Percentiles rank a stretch among this genome's conserved stretches.
Evolutionary conservation across 73 alveolate genomes (phyloP).

Genomic region (Paramecium tetraurelia): DNA sequence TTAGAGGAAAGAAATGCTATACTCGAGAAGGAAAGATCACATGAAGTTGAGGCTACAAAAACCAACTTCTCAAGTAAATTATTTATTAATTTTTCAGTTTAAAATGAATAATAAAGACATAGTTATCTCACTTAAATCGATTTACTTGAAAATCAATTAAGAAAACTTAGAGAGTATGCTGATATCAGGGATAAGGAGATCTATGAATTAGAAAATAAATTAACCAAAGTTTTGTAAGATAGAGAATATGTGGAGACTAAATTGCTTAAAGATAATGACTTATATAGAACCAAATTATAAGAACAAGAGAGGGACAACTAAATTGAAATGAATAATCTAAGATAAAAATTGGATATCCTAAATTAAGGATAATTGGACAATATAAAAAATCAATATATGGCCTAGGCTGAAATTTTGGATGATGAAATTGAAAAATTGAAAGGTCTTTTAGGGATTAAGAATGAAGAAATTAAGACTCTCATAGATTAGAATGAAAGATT

Average conservation of each 20-base stretch:
- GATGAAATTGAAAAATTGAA: slow-evolving; percentile 37
- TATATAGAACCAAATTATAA: background rate
- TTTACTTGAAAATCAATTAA: background rate
- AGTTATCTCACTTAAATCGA: slow-evolving; percentile 4
- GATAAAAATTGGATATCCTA: slow-evolving; percentile 14
- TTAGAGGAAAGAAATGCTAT: slow-evolving; percentile 12
- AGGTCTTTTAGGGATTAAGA: slow-evolving; percentile 13
- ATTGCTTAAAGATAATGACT: slow-evolving; percentile 9
- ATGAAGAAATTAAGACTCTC: slow-evolving; percentile 25
- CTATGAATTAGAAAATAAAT: slow-evolving; percentile 23
- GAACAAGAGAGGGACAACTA: background rate
- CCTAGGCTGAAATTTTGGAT: slow-evolving; percentile 3
- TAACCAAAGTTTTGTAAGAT: background rate
- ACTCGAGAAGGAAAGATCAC: slow-evolving; percentile 5
- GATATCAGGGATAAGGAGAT: slow-evolving; percentile 34
- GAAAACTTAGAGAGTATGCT: slow-evolving; percentile 38
- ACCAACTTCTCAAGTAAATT: slow-evolving; percentile 20
- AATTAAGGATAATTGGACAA: slow-evolving; percentile 26
- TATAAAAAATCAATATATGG: slow-evolving; percentile 1
- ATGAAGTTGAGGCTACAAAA: slow-evolving; percentile 47
- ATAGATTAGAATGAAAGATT: slow-evolving; percentile 16
- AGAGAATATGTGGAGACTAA: background rate
- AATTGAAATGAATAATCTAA: slow-evolving; percentile 24
- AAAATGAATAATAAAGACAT: slow-evolving; percentile 51
- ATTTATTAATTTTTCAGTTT: background rate